Base-by-base conservation (phyloP, 2,329 filamentous ascomycete genomes). In the Venturia carpophila region DNA sequence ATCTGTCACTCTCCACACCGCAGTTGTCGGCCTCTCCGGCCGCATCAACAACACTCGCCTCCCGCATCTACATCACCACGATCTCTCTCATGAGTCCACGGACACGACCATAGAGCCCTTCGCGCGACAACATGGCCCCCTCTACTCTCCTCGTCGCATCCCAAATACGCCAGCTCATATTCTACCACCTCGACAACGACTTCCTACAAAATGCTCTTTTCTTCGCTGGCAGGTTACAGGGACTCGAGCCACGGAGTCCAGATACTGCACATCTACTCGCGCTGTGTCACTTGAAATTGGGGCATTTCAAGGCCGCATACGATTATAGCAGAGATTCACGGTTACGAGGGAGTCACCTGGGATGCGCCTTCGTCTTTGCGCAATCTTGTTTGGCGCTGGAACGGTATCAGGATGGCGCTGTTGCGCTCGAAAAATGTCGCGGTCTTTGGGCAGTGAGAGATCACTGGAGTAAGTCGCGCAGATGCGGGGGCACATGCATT, bases 191-290 rank as follows among this genome's bases (percentile, higher is more conserved):
- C 75, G 94, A 99, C 80, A 96, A 96, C 74, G 88, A 92, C 72
- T 86, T 92, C 45, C 83, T 89, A 73, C 87, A 92, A 65, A 97
- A 96, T 74, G 94, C 94, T 65, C 86, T 96, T 52, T 99, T 99
- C 78, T 91, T 96, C 67, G 90, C 94, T 67, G 91, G 93, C 72
- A 87, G 94, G 69, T 84, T 97, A 24, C 83, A 87, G 68, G 92
- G 91, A 62, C 90, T 93, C 71, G 93, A 97, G 71, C 85, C 89
- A 30, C 87, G 89, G 71, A 90, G 87, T 24, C 82, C 84, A 66
- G 94, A 99, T 76, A 87, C 91, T 39, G 82, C 86, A 58, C 92
- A 96, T 74, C 84, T 99, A 15, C 80, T 96, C 60, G 86, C 92
- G 17, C 84, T 96, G 58, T 95, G 91, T 73, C 87, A 97, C 76